These are phyloP conservation scores for Lichtheimia ornata DNA, from an alignment of 371 early-diverging fungal species.

Conservation along the genomic window DNA sequence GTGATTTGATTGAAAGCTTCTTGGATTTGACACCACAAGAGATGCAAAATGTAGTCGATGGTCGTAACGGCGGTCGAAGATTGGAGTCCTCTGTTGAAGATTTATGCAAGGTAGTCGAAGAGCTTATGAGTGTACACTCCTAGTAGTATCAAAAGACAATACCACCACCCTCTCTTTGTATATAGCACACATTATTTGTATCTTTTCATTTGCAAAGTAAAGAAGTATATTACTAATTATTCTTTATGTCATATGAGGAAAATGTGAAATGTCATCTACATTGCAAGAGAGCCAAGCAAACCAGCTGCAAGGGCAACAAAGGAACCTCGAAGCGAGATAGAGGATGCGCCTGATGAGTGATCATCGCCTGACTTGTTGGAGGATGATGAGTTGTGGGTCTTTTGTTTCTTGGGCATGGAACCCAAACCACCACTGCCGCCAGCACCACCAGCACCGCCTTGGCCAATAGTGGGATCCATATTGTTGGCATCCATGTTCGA, in stretches of 20 bases:
- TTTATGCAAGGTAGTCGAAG: conserved; percentile 52
- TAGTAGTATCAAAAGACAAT: conserved; percentile 21
- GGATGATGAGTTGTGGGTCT: background rate
- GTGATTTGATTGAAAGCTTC: conserved; percentile 88
- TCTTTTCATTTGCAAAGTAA: background rate
- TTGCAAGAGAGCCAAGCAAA: background rate
- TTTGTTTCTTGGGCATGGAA: background rate
- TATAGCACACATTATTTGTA: background rate
- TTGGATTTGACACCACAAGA: conserved; percentile 71
- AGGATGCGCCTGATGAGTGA: background rate
- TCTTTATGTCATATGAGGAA: background rate
- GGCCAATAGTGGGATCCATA: conserved; percentile 44
- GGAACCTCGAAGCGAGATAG: background rate
- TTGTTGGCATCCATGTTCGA: conserved; percentile 36
- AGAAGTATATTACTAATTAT: background rate
- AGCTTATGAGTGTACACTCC: conserved; percentile 51
- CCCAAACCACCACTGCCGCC: conserved; percentile 2
- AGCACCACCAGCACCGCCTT: conserved; percentile 6
- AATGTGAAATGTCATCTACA: background rate
- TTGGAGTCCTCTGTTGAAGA: conserved; percentile 47
- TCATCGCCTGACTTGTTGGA: background rate
- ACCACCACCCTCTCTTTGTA: background rate
- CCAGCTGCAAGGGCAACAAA: conserved; percentile 1
- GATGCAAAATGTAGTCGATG: conserved; percentile 64
- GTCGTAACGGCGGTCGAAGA: conserved; percentile 44